Evolutionary conservation across 1,139 yeast genomes (phyloP).

Genomic region (Yamadazyma jaroonii): DNA sequence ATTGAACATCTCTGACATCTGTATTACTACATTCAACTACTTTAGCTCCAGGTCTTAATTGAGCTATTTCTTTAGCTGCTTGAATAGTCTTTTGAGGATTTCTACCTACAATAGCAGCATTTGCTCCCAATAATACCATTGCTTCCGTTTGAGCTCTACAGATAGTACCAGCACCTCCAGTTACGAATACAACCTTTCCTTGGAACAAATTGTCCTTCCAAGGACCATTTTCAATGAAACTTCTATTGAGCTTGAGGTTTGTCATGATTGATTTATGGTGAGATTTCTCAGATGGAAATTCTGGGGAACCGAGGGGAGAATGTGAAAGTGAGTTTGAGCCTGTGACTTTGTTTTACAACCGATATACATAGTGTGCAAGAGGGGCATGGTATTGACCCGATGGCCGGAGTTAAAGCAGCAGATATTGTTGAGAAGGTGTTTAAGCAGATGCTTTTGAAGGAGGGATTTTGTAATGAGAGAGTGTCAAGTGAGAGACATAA

Average conservation of each 20-base stretch:
- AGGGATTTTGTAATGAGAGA: no score
- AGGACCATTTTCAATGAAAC: constrained; percentile 5
- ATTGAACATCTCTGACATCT: constrained; percentile 73
- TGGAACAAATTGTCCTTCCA: constrained; percentile 63
- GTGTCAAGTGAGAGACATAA: no score
- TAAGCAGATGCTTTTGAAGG: no score
- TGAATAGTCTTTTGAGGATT: constrained; percentile 60
- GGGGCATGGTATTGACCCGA: no score
- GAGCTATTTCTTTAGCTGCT: constrained; percentile 66
- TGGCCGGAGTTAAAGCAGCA: no score
- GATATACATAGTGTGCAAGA: no score
- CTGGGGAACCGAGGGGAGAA: no score
- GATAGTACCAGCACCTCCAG: constrained; percentile 97
- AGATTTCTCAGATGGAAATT: no score
- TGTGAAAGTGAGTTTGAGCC: not conserved
- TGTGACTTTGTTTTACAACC: no score
- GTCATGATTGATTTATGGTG: constrained; percentile 1
- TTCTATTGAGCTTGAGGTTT: constrained; percentile 2
- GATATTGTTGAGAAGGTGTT: no score
- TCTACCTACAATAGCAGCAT: constrained; percentile 86
- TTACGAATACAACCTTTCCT: constrained; percentile 85
- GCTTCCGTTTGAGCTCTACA: constrained; percentile 92
- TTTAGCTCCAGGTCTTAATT: constrained; percentile 58
- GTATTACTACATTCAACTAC: constrained; percentile 71
- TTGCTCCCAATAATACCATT: constrained; percentile 76